Percentiles rank a stretch among this genome's conserved stretches.
phyloP scores from a whole-genome alignment of 2,329 filamentous ascomycete genomes.

The Penicillium sp. region DNA sequence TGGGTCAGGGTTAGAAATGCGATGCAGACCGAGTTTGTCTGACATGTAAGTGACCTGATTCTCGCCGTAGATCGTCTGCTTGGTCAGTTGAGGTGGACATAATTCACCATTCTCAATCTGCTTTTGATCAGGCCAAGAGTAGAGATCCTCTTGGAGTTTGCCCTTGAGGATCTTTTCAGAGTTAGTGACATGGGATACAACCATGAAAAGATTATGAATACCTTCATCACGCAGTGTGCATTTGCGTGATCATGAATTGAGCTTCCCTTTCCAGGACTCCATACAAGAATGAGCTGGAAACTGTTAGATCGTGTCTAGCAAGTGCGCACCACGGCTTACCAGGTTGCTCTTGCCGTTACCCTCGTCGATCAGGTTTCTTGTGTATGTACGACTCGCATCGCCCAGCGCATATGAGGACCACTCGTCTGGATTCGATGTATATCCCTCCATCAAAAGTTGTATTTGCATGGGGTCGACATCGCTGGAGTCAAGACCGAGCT shows the following conservation, averaged over 20 bases:
- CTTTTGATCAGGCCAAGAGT: slow-evolving; percentile 65
- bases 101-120: slow-evolving; percentile 48
- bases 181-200: not conserved
- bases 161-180: slow-evolving; percentile 68
- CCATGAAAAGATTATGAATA: slow-evolving; percentile 15
- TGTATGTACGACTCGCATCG: slow-evolving; percentile 73
- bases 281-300: slow-evolving; percentile 79
- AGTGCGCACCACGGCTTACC: slow-evolving; percentile 48
- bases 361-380: slow-evolving; percentile 84
- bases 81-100: slow-evolving; percentile 64
- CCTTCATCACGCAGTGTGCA: slow-evolving; percentile 88
- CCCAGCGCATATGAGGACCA: slow-evolving; percentile 76
- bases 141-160: slow-evolving; percentile 77
- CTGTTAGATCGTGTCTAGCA: slow-evolving; percentile 9
- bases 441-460: slow-evolving; percentile 71
- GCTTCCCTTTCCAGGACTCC: slow-evolving; percentile 80
- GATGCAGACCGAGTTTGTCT: slow-evolving; percentile 81
- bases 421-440: slow-evolving; percentile 67
- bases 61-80: slow-evolving; percentile 66
- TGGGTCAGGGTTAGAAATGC: slow-evolving; percentile 72
- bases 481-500: slow-evolving; percentile 80
- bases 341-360: slow-evolving; percentile 81
- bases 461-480: slow-evolving; percentile 77
- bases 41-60: slow-evolving; percentile 89
- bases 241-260: slow-evolving; percentile 88